Base-by-base conservation (phyloP, 1,284 basidiomycete species). In the Trichosporon inkin region DNA sequence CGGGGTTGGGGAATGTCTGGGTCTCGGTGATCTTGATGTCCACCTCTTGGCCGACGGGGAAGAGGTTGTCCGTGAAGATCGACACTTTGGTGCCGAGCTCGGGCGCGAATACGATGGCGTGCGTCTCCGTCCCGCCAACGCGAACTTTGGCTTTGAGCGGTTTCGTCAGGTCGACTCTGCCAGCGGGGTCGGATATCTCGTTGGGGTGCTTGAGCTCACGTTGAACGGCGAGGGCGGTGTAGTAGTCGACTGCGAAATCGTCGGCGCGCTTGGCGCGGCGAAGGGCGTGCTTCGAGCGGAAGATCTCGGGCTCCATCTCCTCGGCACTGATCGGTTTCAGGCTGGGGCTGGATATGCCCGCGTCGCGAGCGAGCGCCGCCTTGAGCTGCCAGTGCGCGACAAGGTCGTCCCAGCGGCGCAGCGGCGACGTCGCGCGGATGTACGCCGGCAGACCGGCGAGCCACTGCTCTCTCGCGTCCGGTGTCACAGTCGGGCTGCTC, bases 331-430 rank as follows among this genome's bases (percentile, higher is more conserved):
- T 53, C 40, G 61, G 41, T 28, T 57, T 55, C 19, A 16, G 19
- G n/a, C 55, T 53, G n/a, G 57, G 52, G 24, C 8, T 55, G n/a
- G 17, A 13, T 2, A 67, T 11, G 6, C 63, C 62, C 3, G 61
- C 62, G 17, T 67, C 59, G 3, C 47, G 53, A 1, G 76, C 71
- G 1, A 97, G 78, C 2, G 84, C 84, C 53, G 86, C 81, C 74
- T 97, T 95, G 76, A 99, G 85, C 76, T 98, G 94, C 92, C 93
- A 99, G 79, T 99, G 96, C 10, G 81, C 80, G 6, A 96, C 73
- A 67, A 98, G 78, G 78, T 99, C 96, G 40, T 81, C 78, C 75
- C 87, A 97, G 20, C 96, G 84, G 44, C 96, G 83, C 53, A 99
- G 79, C 0, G 96, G 96, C 2, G 88, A 90, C 0, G 96, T 98